These are phyloP conservation scores for Monosporascus sp. DNA, from an alignment of 2,329 filamentous ascomycete genomes.

Conservation along the genomic window DNA sequence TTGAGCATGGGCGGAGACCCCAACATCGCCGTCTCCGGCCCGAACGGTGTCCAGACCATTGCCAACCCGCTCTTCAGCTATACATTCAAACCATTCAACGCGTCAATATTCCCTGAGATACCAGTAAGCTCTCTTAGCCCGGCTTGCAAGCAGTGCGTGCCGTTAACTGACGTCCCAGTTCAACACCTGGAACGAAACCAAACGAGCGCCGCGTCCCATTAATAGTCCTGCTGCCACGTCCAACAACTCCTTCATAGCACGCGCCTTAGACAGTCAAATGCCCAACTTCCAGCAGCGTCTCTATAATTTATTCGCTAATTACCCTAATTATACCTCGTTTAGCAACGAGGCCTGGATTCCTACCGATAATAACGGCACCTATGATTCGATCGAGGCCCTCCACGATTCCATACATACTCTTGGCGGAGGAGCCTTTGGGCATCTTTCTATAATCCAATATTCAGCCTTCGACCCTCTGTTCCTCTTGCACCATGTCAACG, in stretches of 20 bases:
- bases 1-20: conserved; percentile 39
- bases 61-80: conserved; percentile 59
- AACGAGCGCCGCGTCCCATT: conserved; percentile 46
- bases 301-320: conserved; percentile 62
- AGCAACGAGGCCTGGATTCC: conserved; percentile 62
- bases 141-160: background rate
- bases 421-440: conserved; percentile 46
- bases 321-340: conserved; percentile 62
- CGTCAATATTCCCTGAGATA: conserved; percentile 49
- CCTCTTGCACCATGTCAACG: conserved; percentile 70
- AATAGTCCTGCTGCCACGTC: conserved; percentile 41
- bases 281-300: conserved; percentile 55
- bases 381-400: conserved; percentile 61
- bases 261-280: conserved; percentile 46
- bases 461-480: conserved; percentile 78
- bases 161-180: conserved; percentile 36
- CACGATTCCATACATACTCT: conserved; percentile 59
- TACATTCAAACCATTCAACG: conserved; percentile 54
- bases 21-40: conserved; percentile 46
- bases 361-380: conserved; percentile 36
- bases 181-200: conserved; percentile 53
- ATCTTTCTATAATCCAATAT: conserved; percentile 65
- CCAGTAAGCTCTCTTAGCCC: conserved; percentile 44
- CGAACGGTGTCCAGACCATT: conserved; percentile 50
- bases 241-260: conserved; percentile 52